A percentile compares a stretch with the other conserved stretches of the same genome.
Conservation (phyloP, 2,329 filamentous ascomycete genomes). For the Pyricularia sp. region DNA sequence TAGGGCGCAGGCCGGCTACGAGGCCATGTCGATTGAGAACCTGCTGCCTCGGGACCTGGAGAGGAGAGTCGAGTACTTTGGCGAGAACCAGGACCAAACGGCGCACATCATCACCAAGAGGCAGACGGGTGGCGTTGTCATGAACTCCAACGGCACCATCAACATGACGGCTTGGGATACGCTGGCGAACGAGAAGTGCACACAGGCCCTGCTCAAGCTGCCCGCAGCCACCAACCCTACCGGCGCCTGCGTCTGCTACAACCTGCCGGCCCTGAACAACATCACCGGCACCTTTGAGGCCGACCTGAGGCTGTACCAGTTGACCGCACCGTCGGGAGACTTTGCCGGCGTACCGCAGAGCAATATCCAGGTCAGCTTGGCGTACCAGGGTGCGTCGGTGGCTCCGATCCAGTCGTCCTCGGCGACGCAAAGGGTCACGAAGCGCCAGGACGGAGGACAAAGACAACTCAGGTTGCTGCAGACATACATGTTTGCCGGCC, state of each 20-base stretch:
- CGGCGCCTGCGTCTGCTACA: constrained; percentile 75
- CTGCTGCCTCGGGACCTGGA: constrained; percentile 17
- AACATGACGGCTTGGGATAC: constrained; percentile 48
- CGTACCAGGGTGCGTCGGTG: constrained; percentile 45
- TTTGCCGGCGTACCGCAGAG: constrained; percentile 42
- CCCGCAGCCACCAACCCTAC: constrained; percentile 59
- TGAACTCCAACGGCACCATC: constrained; percentile 33
- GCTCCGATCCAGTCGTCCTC: constrained; percentile 26
- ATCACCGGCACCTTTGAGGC: constrained; percentile 63
- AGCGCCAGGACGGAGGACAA: constrained; percentile 9
- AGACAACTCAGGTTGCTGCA: constrained; percentile 38
- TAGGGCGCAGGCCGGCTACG: constrained; percentile 24
- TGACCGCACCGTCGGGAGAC: constrained; percentile 46
- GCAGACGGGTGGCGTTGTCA: constrained; percentile 19
- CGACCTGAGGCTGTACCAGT: constrained; percentile 65
- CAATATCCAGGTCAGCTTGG: constrained; percentile 44
- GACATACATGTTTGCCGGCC: constrained; percentile 58
- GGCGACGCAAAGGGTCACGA: constrained; percentile 12
- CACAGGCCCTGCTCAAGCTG: constrained; percentile 42
- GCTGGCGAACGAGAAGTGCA: constrained; percentile 50
- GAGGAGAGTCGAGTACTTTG: constrained; percentile 19
- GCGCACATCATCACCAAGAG: constrained; percentile 11
- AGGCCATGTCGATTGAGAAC: constrained; percentile 15
- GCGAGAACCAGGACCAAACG: constrained; percentile 10
- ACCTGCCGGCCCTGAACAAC: constrained; percentile 62